These are phyloP conservation scores for Medicago lupulina DNA, from an alignment of 306 rosid species.

Conservation along the genomic window DNA sequence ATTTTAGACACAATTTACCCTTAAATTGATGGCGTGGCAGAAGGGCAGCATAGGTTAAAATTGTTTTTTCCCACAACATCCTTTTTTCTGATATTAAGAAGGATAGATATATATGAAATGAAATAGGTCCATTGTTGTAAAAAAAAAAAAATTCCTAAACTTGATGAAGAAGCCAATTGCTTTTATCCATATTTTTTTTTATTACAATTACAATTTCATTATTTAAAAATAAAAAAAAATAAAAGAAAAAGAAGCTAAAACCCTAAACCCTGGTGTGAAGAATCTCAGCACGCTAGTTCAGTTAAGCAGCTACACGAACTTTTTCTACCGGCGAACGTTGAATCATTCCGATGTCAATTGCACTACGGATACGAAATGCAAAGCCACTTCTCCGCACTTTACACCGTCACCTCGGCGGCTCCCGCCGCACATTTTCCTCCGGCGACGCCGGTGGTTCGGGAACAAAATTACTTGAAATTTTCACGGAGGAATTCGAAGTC, in stretches of 20 bases:
- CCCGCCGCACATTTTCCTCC: constrained; percentile 67
- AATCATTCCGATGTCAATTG: neutral
- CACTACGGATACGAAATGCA: neutral
- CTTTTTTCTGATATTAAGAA: too few species aligned
- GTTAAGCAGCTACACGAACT: neutral
- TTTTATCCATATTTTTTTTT: too few species aligned
- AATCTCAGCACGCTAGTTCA: neutral
- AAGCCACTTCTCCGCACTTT: constrained; percentile 12
- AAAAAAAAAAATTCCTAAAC: too few species aligned
- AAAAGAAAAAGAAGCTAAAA: neutral
- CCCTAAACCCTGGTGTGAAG: neutral
- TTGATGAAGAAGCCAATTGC: too few species aligned
- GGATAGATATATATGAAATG: too few species aligned
- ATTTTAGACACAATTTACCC: too few species aligned
- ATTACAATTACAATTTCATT: too few species aligned
- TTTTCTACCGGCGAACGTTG: neutral
- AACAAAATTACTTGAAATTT: constrained; percentile 63
- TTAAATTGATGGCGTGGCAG: too few species aligned
- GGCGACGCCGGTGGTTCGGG: constrained; percentile 64
- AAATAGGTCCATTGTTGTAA: too few species aligned
- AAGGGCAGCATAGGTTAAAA: too few species aligned
- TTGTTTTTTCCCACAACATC: too few species aligned
- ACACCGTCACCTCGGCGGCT: constrained; percentile 40
- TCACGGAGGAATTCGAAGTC: constrained; percentile 81
- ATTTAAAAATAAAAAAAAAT: too few species aligned